A percentile compares a stretch with the other conserved stretches of the same genome.
Evolutionary conservation across 2,329 filamentous ascomycete species (phyloP).

Genomic region (Pseudogymnoascus pannorum): DNA sequence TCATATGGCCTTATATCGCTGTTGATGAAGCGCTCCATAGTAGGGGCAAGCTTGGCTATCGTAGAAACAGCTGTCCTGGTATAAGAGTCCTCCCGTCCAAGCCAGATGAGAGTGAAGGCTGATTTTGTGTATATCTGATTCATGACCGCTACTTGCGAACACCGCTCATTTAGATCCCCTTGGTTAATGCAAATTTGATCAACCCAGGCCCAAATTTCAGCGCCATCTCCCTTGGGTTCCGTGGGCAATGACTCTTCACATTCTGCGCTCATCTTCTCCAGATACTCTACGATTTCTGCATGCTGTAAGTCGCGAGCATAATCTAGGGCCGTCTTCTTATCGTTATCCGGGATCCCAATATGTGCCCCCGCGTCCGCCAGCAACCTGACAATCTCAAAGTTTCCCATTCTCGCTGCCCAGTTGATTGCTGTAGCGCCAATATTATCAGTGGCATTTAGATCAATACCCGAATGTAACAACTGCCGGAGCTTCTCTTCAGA

Average conservation of each 20-base stretch:
- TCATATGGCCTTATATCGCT: not conserved
- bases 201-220: conserved; percentile 13
- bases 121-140: conserved; percentile 15
- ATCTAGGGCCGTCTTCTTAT: not conserved
- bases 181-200: conserved; percentile 20
- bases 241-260: not conserved
- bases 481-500: not conserved
- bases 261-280: not conserved
- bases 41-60: not conserved
- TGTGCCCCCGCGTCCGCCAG: not conserved
- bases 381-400: not conserved
- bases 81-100: conserved; percentile 13
- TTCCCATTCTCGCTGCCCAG: not conserved
- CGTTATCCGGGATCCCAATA: not conserved
- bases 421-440: not conserved
- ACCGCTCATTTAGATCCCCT: conserved; percentile 10
- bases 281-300: not conserved
- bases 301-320: not conserved
- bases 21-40: not conserved
- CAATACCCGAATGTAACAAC: not conserved
- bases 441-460: not conserved
- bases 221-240: not conserved
- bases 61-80: not conserved
- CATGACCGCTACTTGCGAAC: conserved; percentile 15
- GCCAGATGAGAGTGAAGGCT: conserved; percentile 10